Conservation (phyloP, 176 grass and related monocot genomes). For the Hsuehochloa calcarea region DNA sequence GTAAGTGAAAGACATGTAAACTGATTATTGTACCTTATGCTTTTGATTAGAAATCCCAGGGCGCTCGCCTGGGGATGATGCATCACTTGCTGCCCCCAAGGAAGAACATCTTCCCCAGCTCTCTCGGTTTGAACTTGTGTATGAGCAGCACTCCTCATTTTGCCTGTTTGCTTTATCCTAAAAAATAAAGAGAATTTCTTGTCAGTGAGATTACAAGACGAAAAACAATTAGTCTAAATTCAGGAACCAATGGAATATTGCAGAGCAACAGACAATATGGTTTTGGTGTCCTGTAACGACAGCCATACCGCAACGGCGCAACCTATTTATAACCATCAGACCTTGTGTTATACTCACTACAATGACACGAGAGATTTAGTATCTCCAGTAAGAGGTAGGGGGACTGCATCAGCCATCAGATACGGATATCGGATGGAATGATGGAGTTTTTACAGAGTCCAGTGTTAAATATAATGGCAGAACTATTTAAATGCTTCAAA, state of each 20-base stretch:
- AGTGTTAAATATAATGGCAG: background rate
- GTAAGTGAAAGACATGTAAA: background rate
- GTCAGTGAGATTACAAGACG: background rate
- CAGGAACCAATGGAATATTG: background rate
- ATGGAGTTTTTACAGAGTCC: background rate
- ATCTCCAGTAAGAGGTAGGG: background rate
- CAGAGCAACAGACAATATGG: background rate
- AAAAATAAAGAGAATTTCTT: slow-evolving; percentile 7
- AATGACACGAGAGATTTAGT: background rate
- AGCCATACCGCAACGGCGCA: background rate
- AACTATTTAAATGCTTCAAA: slow-evolving; percentile 4
- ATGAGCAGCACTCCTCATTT: slow-evolving; percentile 81
- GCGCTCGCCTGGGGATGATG: slow-evolving; percentile 59
- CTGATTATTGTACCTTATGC: slow-evolving; percentile 50
- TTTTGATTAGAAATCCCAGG: slow-evolving; percentile 51
- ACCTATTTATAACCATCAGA: background rate
- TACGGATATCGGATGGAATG: background rate
- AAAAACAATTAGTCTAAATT: background rate
- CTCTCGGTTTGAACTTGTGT: slow-evolving; percentile 85
- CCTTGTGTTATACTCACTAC: background rate
- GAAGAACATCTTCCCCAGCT: slow-evolving; percentile 99
- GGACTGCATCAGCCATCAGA: background rate
- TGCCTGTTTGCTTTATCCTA: slow-evolving; percentile 62
- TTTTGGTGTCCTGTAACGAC: background rate
- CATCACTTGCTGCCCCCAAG: slow-evolving; percentile 73